Evolutionary conservation across 78 protist genomes (phyloP).

Genomic region (Polysphondylium violaceum): DNA sequence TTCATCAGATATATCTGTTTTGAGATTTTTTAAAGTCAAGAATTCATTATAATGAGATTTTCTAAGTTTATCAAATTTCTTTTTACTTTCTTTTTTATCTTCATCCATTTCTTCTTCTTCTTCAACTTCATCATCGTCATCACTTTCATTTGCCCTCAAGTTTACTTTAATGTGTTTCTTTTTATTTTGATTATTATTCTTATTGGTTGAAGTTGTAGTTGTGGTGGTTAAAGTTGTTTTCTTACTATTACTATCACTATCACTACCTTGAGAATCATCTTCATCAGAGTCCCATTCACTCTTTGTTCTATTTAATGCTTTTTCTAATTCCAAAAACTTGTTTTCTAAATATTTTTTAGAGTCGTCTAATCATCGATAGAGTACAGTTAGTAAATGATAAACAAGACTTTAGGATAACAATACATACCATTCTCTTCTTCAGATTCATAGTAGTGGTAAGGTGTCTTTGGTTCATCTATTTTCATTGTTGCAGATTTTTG

Average conservation of each 20-base stretch:
- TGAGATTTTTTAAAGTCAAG: neutral
- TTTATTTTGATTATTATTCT: neutral
- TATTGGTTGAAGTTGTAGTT: neutral
- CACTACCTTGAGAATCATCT: neutral
- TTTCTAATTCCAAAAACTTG: constrained; percentile 45
- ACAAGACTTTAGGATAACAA: neutral
- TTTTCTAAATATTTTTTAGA: constrained; percentile 65
- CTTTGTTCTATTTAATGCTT: constrained; percentile 41
- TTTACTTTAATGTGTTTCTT: neutral
- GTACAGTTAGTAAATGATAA: neutral
- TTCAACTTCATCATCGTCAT: neutral
- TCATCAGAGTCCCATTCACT: constrained; percentile 68
- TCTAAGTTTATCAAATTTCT: constrained; percentile 66
- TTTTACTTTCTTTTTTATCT: constrained; percentile 31
- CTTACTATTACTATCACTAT: neutral
- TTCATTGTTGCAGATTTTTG: constrained; percentile 67
- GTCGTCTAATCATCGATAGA: constrained; percentile 2
- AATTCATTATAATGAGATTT: constrained; percentile 68
- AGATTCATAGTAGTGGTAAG: constrained; percentile 74
- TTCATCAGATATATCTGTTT: constrained; percentile 28
- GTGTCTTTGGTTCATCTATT: constrained; percentile 78
- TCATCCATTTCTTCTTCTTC: constrained; percentile 35
- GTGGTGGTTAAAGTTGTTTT: neutral
- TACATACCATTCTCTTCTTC: constrained; percentile 71
- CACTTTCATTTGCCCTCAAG: neutral